Evolutionary conservation across 2,329 filamentous ascomycete genomes (phyloP), one percentile per base, ranked within the genome.

Genomic region (Capronia coronata): DNA sequence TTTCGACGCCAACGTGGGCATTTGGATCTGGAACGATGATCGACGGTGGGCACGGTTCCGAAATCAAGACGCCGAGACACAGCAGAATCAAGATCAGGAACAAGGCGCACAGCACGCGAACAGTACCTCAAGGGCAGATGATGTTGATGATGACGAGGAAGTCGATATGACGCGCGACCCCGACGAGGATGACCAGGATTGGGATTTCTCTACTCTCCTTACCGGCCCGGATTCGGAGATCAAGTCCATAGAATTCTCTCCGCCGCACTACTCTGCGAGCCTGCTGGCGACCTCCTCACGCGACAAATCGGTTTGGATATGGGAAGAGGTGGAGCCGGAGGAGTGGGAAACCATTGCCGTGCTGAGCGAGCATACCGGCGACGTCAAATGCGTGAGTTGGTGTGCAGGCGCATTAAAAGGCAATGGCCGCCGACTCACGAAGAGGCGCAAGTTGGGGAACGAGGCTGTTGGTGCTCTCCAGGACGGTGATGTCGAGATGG

Each of bases 331-430:
- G 46, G 84, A 86, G 59, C 86, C 84, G 13, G 90, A 94, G 48
- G 93, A 97, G 65, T 97, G 90, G 73, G 93, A 98, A 75, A 97
- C 93, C 1, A 83, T 97, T 13, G 93, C 91, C 0, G 91, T 97
- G 46, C 76, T 97, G 62, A 88, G 87, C 68, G 93, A 97, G 69
- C 93, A 98, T 66, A 86, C 90, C 40, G 90, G 87, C 18, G 93
- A 98, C 68, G 90, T 98, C 59, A 98, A 98, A 67, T 87, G 83
- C 57, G 87, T 98, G 1, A 80, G 83, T 2, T 98, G 93, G 93
- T 90, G 93, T 65, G 88, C 88, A 0, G 81, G 83, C 46, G 57
- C 52, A 3, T 16, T 34, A n/a, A 54, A 41, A 32, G 40, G 51
- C 22, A 45, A 48, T 22, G 46, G 47, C 13, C 21, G 40, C 27